phyloP scores from a whole-genome alignment of 768 basidiomycete genomes.

The Suillus bovinus region DNA sequence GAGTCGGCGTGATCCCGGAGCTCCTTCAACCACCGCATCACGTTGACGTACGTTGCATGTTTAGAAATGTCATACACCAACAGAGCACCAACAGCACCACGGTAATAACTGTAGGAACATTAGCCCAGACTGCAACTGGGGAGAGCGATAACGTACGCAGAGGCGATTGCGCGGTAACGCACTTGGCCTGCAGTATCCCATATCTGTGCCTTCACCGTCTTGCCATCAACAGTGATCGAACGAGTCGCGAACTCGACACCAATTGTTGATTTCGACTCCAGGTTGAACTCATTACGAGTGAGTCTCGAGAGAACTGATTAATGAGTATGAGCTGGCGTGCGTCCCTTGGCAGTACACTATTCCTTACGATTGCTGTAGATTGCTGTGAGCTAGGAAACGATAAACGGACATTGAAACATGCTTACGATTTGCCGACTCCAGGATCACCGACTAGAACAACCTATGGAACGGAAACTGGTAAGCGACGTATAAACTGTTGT shows the following conservation, averaged over 20 bases:
- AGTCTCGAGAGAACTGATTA: slow-evolving; percentile 94
- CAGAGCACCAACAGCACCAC: slow-evolving; percentile 91
- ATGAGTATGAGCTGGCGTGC: slow-evolving; percentile 9
- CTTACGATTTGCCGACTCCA: slow-evolving; percentile 99
- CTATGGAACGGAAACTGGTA: slow-evolving; percentile 41
- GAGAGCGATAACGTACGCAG: slow-evolving; percentile 62
- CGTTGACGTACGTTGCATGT: slow-evolving; percentile 91
- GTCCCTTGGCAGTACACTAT: background rate
- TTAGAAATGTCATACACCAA: slow-evolving; percentile 95
- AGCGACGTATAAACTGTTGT: background rate
- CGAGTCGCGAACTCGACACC: slow-evolving; percentile 99
- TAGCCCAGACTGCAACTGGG: background rate
- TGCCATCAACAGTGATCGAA: slow-evolving; percentile 94
- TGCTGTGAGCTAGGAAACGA: slow-evolving; percentile 9
- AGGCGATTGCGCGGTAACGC: slow-evolving; percentile 96
- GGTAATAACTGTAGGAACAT: slow-evolving; percentile 75
- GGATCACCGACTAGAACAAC: slow-evolving; percentile 99
- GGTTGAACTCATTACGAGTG: slow-evolving; percentile 99
- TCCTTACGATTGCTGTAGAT: slow-evolving; percentile 36
- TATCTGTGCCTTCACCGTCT: slow-evolving; percentile 97
- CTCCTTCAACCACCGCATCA: slow-evolving; percentile 96
- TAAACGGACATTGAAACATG: slow-evolving; percentile 27
- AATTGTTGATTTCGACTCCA: slow-evolving; percentile 98
- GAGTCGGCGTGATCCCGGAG: slow-evolving; percentile 92
- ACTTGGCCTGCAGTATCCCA: slow-evolving; percentile 99